phyloP scores from a whole-genome alignment of 306 rosid species.

The Delonix regia region DNA sequence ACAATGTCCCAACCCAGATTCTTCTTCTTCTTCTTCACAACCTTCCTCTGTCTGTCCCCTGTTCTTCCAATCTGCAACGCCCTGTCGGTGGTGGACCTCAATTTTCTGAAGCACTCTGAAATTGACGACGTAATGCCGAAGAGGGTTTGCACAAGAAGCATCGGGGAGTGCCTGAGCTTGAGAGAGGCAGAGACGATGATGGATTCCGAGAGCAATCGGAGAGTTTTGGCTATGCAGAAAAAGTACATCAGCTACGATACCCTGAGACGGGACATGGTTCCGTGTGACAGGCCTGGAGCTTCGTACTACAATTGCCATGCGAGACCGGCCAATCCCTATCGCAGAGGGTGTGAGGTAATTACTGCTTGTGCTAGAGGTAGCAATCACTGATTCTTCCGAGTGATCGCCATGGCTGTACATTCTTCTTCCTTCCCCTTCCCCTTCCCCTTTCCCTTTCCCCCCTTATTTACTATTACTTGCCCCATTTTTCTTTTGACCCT shows the following conservation, averaged over 20 bases:
- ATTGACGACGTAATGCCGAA: conserved; percentile 40
- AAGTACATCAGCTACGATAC: conserved; percentile 89
- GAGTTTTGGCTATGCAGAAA: conserved; percentile 74
- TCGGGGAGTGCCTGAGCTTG: conserved; percentile 55
- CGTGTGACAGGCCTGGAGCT: conserved; percentile 81
- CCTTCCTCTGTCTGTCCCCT: conserved; percentile 41
- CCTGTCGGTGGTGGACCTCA: conserved; percentile 53
- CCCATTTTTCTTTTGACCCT: conserved; percentile 21
- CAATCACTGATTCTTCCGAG: conserved; percentile 30
- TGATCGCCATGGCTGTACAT: not conserved
- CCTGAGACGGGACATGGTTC: conserved; percentile 80
- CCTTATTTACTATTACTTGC: no score
- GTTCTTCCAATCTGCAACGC: conserved; percentile 49
- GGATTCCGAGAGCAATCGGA: conserved; percentile 69
- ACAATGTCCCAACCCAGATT: conserved; percentile 54
- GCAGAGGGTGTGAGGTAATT: conserved; percentile 85
- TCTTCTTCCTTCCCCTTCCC: not conserved
- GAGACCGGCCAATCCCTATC: conserved; percentile 68
- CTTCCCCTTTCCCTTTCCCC: not conserved
- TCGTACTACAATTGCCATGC: conserved; percentile 86
- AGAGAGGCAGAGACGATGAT: conserved; percentile 55
- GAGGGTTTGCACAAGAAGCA: conserved; percentile 56
- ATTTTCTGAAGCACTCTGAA: conserved; percentile 47
- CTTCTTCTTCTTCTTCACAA: conserved; percentile 37
- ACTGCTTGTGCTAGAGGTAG: conserved; percentile 84